Evolutionary conservation across 192 early-diverging fungal species (phyloP).

Genomic region (Gonapodya sp.): DNA sequence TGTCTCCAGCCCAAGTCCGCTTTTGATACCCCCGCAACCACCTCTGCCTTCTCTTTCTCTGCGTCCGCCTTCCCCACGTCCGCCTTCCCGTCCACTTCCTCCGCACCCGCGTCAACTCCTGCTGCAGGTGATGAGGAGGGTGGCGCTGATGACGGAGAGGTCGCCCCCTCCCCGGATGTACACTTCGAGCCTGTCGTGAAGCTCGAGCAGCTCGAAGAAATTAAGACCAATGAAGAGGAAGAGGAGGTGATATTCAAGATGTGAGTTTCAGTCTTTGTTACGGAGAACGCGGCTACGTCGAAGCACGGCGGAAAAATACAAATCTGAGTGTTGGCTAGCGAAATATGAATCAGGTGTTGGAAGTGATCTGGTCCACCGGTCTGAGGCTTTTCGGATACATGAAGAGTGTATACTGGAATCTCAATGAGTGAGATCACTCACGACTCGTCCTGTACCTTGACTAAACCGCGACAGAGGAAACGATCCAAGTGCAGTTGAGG

Average conservation of each 20-base stretch:
- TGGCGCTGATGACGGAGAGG: conserved; percentile 57
- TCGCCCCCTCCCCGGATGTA: conserved; percentile 70
- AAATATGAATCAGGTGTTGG: neutral
- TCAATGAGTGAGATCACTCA: too few species aligned
- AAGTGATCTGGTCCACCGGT: too few species aligned
- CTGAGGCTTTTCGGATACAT: too few species aligned
- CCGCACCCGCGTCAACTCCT: neutral
- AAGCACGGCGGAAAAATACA: neutral
- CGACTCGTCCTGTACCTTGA: too few species aligned
- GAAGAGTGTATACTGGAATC: too few species aligned
- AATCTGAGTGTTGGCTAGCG: neutral
- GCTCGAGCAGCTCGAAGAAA: conserved; percentile 73
- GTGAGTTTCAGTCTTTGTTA: conserved; percentile 26
- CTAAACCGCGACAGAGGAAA: too few species aligned
- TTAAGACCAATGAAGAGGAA: conserved; percentile 95
- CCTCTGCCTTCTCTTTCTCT: neutral
- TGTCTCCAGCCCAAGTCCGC: neutral
- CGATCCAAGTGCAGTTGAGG: too few species aligned
- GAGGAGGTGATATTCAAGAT: conserved; percentile 87
- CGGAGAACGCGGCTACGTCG: neutral
- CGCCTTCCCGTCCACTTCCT: neutral
- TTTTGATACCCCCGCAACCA: neutral
- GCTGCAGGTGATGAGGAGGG: neutral
- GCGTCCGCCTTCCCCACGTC: neutral
- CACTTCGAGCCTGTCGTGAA: conserved; percentile 96